These are phyloP conservation scores for Eucalyptus viminalis DNA, from an alignment of 345 rosid genomes.

Conservation along the genomic window DNA sequence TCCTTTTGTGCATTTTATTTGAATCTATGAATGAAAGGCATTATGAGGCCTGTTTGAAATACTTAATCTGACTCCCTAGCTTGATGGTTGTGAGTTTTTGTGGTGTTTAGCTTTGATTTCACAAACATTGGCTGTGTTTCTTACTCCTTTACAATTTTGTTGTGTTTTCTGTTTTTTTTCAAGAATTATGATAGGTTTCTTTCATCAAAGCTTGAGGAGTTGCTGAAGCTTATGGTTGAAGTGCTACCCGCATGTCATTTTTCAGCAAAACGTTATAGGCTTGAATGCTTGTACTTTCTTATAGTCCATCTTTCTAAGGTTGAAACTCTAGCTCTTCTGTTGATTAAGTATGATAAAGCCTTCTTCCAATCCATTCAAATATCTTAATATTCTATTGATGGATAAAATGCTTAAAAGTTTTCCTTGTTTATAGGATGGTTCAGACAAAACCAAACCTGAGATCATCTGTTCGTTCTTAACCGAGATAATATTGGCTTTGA, in stretches of 20 bases:
- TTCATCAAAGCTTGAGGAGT: conserved; percentile 48
- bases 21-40: not conserved
- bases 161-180: not conserved
- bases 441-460: conserved; percentile 37
- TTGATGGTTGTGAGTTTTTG: not conserved
- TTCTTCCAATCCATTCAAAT: not conserved
- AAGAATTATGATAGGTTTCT: conserved; percentile 53
- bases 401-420: not conserved
- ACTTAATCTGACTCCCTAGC: not conserved
- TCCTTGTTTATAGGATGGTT: conserved; percentile 31
- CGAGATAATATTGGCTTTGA: conserved; percentile 79
- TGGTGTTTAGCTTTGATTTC: not conserved
- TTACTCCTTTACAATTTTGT: not conserved
- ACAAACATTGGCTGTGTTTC: not conserved
- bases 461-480: conserved; percentile 66
- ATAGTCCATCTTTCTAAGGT: conserved; percentile 59
- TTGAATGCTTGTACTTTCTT: conserved; percentile 77
- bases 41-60: not conserved
- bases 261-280: conserved; percentile 87
- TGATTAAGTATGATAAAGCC: not conserved
- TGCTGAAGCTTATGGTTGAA: conserved; percentile 63
- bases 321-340: not conserved
- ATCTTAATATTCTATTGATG: not conserved
- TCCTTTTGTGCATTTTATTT: not conserved
- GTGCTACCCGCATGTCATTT: conserved; percentile 66